Conservation (phyloP, 2,329 filamentous ascomycete species). For the Paecilomyces formosus region DNA sequence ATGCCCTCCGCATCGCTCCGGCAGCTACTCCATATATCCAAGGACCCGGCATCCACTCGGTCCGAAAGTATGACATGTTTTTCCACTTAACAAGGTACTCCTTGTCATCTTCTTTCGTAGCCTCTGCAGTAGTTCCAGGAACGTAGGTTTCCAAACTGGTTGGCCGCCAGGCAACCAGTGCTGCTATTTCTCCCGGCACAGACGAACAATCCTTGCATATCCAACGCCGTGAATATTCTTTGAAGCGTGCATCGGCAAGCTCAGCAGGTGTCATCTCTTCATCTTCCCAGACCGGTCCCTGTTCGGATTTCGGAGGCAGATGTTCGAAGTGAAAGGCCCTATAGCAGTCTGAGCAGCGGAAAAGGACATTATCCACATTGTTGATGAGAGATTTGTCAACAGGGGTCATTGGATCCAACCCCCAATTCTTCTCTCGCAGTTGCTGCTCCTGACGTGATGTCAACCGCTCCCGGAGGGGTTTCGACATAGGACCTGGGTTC, state of each 20-base stretch:
- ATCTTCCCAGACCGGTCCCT: conserved; percentile 2
- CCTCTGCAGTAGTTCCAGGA: conserved; percentile 45
- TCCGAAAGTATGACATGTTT: conserved; percentile 69
- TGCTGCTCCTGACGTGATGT: conserved; percentile 77
- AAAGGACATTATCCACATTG: conserved; percentile 68
- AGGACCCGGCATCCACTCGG: conserved; percentile 77
- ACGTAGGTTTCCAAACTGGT: conserved; percentile 50
- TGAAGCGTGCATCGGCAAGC: conserved; percentile 54
- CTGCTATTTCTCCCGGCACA: conserved; percentile 59
- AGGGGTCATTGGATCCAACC: conserved; percentile 64
- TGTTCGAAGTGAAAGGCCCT: conserved; percentile 81
- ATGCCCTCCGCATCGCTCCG: conserved; percentile 61
- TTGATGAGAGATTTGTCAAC: conserved; percentile 62
- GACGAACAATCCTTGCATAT: conserved; percentile 70
- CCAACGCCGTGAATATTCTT: conserved; percentile 70
- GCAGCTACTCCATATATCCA: conserved; percentile 75
- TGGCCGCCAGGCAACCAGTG: conserved; percentile 85
- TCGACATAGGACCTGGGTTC: conserved; percentile 59
- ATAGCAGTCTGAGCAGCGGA: conserved; percentile 71
- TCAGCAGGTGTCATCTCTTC: conserved; percentile 6
- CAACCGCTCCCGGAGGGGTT: conserved; percentile 64
- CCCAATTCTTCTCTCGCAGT: conserved; percentile 68
- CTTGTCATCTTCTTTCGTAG: conserved; percentile 67
- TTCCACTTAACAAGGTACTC: conserved; percentile 93
- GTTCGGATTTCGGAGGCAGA: conserved; percentile 47